A percentile compares a stretch with the other conserved stretches of the same genome.
Evolutionary conservation across 2,329 filamentous ascomycete species (phyloP).

Genomic region (Plectosphaerella cucumerina): DNA sequence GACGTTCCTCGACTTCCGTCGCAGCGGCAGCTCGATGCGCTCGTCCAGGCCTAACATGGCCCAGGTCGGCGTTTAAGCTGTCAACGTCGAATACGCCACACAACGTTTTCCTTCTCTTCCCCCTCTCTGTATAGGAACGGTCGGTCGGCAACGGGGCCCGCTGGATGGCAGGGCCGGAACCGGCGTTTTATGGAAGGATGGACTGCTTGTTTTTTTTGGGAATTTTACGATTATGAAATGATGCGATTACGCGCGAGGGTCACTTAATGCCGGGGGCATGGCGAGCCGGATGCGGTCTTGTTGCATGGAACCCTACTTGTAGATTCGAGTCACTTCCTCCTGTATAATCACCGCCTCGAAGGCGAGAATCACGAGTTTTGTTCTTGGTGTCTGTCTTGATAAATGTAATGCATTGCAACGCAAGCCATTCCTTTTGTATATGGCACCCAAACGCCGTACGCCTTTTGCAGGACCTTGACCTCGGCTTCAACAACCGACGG

Average conservation of each 20-base stretch:
- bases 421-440: neutral
- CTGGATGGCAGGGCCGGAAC: no score
- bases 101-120: neutral
- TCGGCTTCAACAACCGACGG: neutral
- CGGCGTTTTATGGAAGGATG: no score
- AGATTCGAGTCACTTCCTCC: neutral
- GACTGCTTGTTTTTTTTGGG: no score
- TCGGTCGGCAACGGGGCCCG: no score
- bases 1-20: conserved; percentile 47
- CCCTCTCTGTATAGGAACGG: neutral
- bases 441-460: neutral
- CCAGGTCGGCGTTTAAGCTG: conserved; percentile 49
- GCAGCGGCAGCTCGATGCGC: conserved; percentile 40
- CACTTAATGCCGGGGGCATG: no score
- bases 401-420: neutral
- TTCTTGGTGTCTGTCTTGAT: neutral
- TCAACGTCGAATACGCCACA: neutral
- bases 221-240: no score
- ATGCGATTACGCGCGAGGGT: no score
- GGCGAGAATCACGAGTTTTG: neutral
- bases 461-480: neutral
- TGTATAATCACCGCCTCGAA: neutral
- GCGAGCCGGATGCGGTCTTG: no score
- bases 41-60: conserved; percentile 49
- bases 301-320: neutral